Conservation (phyloP, 352 stramenopile species). For the Phytophthora quininea region DNA sequence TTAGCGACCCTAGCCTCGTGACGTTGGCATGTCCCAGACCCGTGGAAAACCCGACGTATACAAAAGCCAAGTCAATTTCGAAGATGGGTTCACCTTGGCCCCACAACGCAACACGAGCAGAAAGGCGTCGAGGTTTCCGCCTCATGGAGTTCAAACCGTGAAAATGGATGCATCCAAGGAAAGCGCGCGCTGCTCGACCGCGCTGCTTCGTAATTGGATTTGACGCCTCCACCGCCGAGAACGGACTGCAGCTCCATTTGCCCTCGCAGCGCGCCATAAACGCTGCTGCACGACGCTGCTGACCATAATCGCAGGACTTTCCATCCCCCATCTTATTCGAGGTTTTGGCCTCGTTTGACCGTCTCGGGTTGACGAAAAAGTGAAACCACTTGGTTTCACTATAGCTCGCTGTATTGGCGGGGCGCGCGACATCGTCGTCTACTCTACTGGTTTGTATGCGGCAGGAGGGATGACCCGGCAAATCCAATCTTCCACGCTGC, state of each 20-base stretch:
- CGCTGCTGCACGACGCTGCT: no score
- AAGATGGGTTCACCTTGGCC: conserved; percentile 11
- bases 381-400: conserved; percentile 31
- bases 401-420: background rate
- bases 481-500: background rate
- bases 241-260: no score
- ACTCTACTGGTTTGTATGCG: background rate
- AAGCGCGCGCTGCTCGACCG: no score
- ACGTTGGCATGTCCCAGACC: conserved; percentile 1
- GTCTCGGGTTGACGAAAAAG: background rate
- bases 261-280: no score
- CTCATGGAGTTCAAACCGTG: no score
- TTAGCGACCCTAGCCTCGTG: background rate
- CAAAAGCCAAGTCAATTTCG: background rate
- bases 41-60: background rate
- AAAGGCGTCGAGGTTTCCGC: background rate
- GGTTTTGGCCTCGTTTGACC: background rate
- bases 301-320: background rate
- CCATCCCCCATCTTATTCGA: background rate
- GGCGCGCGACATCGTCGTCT: conserved; percentile 14
- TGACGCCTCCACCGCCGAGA: no score
- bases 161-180: no score
- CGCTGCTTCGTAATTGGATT: no score
- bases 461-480: conserved; percentile 24
- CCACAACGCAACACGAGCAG: conserved; percentile 18